Base-by-base conservation (phyloP, 805 yeast genomes). In the Candida morakotiae region DNA sequence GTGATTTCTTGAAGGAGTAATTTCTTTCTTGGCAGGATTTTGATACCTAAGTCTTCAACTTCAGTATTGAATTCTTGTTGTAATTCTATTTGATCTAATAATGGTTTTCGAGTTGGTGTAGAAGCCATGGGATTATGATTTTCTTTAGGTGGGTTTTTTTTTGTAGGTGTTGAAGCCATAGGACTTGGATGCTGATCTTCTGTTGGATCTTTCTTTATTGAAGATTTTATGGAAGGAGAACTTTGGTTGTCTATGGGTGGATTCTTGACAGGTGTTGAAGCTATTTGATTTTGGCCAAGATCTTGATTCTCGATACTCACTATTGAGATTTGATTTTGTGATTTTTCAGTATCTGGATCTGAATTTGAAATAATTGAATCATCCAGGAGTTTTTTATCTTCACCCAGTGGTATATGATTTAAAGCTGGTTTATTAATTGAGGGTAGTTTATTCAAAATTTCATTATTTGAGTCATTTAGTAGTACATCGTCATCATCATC, bases 301-400 rank as follows among this genome's bases (percentile, higher is more conserved):
- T n/a, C n/a, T n/a, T n/a, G n/a, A n/a, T n/a, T n/a, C 9, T 27
- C 15, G 16, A 20, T 20, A 19, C 20, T 31, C 2, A 38, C 38
- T n/a, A 38, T 15, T 3, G 38, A 25, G 14, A 13, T 13, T 9
- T 19, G 10, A 14, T 21, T 18, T 10, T 22, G 19, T 2, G 37
- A 38, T n/a, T 27, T 25, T 4, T 33, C 37, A 9, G 37, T 34
- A 21, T 39, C 38, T 2, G 35, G 28, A 17, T 34, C 35, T 11
- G 38, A 49, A 42, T 20, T 39, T 22, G 48, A 41, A 5, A 48
- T 47, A 23, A 47, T 51, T 4, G 60, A 45, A 40, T 53, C 56
- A 31, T 29, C 24, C 28, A 18, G 34, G 4, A n/a, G 5, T 14
- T 6, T 15, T 6, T 5, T 14, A 17, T 17, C 16, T 5, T 17